Evolutionary conservation across 2,329 filamentous ascomycete species (phyloP), one percentile per base, ranked within the genome.

Genomic region (Alternaria angustiovoidea): DNA sequence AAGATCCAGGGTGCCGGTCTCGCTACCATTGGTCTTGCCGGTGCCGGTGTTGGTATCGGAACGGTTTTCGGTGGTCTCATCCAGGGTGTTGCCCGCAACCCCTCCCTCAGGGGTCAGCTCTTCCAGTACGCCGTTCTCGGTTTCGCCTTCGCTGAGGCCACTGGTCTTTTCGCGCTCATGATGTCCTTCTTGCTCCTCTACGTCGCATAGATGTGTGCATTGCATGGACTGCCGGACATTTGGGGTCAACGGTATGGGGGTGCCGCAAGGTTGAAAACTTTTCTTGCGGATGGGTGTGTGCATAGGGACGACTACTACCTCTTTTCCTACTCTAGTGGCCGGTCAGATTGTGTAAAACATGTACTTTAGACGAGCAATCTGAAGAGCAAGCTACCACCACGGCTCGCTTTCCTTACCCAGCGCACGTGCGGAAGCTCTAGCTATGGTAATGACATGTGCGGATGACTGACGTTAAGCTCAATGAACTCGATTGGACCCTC

Each of bases 121-220:
- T 96, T 95, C 91, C 92, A 91, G 75, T 94, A 95, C 86, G 92
- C 92, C 88, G 94, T 95, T 91, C 86, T 95, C 81, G 92, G 92
- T 86, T 95, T 95, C 86, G 92, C 92, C 81, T 95, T 95, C 90
- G 92, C 94, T 83, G 92, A 95, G 83, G 92, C 92, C 85, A 93
- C 92, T 77, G 91, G 90, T 78, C 81, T 86, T 62, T 85, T 86
- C 80, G 83, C 84, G 67, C 81, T 85, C 73, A 83, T 83, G 81
- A 81, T 83, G 76, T 78, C 77, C 57, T 79, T 79, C 77, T 62
- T 79, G 63, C 75, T 79, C 71, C 76, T 79, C 72, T 79, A 79
- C 77, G 77, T 79, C 59, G 75, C 75, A 64, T 79, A 79, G 75
- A 77, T 70, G 66, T 71, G 68, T 76, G 71, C 71, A 67, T 69